Percentiles rank a stretch among this genome's conserved stretches.
Evolutionary conservation across 345 rosid species (phyloP).

Genomic region (Gossypioides kirkii): DNA sequence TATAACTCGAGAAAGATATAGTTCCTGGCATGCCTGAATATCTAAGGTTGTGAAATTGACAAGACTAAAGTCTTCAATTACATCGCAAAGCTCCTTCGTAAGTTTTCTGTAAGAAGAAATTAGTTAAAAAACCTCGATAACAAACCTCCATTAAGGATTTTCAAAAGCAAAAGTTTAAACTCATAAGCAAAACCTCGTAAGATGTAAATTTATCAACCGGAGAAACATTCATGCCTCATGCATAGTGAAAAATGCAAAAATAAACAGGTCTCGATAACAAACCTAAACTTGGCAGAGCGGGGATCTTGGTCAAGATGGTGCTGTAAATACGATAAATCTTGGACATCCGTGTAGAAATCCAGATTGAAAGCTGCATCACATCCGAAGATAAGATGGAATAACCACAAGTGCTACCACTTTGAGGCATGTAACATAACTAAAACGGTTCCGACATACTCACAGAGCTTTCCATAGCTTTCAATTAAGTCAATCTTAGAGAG

Average conservation of each 20-base stretch:
- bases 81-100: conserved; percentile 67
- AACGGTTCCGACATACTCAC: conserved; percentile 21
- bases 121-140: background rate
- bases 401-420: background rate
- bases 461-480: conserved; percentile 88
- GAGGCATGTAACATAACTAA: background rate
- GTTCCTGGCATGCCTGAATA: conserved; percentile 56
- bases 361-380: conserved; percentile 67
- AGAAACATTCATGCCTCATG: background rate
- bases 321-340: conserved; percentile 79
- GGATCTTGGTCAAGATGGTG: conserved; percentile 67
- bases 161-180: background rate
- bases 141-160: background rate
- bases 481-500: conserved; percentile 88
- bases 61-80: conserved; percentile 60
- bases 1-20: background rate
- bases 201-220: background rate
- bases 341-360: conserved; percentile 83
- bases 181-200: background rate
- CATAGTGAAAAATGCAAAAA: conserved; percentile 3
- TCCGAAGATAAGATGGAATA: conserved; percentile 11
- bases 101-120: conserved; percentile 57
- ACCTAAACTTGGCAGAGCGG: conserved; percentile 88
- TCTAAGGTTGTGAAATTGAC: conserved; percentile 78
- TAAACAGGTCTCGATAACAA: conserved; percentile 4